Evolutionary conservation across 192 early-diverging fungal genomes (phyloP).

Genomic region (Coemansia sp.): DNA sequence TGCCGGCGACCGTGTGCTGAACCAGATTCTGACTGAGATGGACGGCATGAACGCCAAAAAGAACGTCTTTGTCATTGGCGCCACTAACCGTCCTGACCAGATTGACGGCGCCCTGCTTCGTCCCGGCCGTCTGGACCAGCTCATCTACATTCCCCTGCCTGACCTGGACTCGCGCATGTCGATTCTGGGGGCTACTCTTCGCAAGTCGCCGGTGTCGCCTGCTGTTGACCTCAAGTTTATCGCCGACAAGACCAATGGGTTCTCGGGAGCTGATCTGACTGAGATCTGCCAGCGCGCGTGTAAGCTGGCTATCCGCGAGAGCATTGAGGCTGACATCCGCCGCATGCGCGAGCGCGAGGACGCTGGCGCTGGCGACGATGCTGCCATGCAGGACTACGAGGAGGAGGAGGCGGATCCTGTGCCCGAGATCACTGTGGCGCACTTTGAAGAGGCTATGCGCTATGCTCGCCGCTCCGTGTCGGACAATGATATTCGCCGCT

Average conservation of each 20-base stretch:
- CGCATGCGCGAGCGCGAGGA: conserved; percentile 72
- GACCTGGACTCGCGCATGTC: conserved; percentile 83
- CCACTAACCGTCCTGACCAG: conserved; percentile 98
- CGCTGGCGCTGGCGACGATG: conserved; percentile 70
- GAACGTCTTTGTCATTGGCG: conserved; percentile 99
- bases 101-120: conserved; percentile 96
- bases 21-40: conserved; percentile 99
- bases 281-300: conserved; percentile 98
- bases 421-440: conserved; percentile 87
- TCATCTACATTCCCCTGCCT: conserved; percentile 96
- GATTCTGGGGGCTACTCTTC: conserved; percentile 82
- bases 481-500: conserved; percentile 96
- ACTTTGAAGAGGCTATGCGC: conserved; percentile 99
- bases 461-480: conserved; percentile 93
- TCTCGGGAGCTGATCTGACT: conserved; percentile 96
- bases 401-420: conserved; percentile 81
- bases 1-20: conserved; percentile 96
- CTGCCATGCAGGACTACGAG: conserved; percentile 61
- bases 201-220: conserved; percentile 86
- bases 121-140: conserved; percentile 97
- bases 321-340: conserved; percentile 84
- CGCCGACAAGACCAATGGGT: conserved; percentile 88
- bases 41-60: conserved; percentile 99
- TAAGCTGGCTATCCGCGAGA: conserved; percentile 96
- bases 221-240: conserved; percentile 81